Evolutionary conservation across 1,284 basidiomycete genomes (phyloP).

Genomic region (Rhodotorula sp.): DNA sequence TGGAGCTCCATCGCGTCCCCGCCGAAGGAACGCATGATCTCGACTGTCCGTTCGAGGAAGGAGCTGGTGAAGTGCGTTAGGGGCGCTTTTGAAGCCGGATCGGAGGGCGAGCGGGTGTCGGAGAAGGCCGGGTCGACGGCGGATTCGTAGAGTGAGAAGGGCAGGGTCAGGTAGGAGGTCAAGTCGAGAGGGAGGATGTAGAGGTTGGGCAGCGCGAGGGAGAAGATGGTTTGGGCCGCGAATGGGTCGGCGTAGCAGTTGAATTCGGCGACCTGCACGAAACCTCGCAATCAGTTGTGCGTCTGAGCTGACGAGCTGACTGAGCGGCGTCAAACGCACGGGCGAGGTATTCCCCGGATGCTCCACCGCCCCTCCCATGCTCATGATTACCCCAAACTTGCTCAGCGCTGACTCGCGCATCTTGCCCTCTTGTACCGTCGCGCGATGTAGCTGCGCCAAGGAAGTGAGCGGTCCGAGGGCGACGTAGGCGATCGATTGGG

Average conservation of each 20-base stretch:
- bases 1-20: slow-evolving; percentile 84
- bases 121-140: slow-evolving; percentile 49
- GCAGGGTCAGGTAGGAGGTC: slow-evolving; percentile 72
- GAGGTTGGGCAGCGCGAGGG: slow-evolving; percentile 49
- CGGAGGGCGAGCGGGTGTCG: slow-evolving; percentile 23
- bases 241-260: slow-evolving; percentile 93
- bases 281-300: not conserved
- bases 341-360: slow-evolving; percentile 86
- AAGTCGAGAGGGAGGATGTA: slow-evolving; percentile 75
- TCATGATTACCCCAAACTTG: slow-evolving; percentile 63
- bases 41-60: slow-evolving; percentile 70
- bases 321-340: slow-evolving; percentile 31
- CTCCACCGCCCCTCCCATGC: slow-evolving; percentile 96
- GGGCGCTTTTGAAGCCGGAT: slow-evolving; percentile 27
- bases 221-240: slow-evolving; percentile 59
- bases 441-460: slow-evolving; percentile 60
- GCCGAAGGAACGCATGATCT: slow-evolving; percentile 63
- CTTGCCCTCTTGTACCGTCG: slow-evolving; percentile 50
- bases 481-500: slow-evolving; percentile 73
- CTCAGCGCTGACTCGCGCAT: slow-evolving; percentile 56
- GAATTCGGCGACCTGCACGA: slow-evolving; percentile 65
- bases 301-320: not conserved
- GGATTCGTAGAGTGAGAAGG: slow-evolving; percentile 61
- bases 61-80: slow-evolving; percentile 66
- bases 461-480: slow-evolving; percentile 86